Evolutionary conservation across 108 stramenopile genomes (phyloP), one percentile per base, ranked within the genome.

Genomic region (Conticribra weissflogii): DNA sequence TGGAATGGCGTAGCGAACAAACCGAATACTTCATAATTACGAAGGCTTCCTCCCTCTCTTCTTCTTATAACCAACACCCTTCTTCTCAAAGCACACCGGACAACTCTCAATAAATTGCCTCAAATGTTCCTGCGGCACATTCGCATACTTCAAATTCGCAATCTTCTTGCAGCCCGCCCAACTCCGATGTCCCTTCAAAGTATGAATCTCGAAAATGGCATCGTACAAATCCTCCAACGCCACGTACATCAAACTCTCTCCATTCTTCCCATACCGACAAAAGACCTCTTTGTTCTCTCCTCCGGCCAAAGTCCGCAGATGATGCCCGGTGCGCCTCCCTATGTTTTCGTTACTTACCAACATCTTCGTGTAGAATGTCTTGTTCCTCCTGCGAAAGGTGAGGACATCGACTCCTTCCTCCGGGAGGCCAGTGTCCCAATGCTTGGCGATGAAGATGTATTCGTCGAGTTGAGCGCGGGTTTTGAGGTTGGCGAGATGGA

Each of bases 301-400:
- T 19, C 31, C 31, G 22, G 51, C 59, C 34, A 56, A 48, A 24
- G 30, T 28, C 25, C 64, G 32, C 58, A 58, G 53, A 49, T 65
- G 63, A 60, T 74, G 73, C 29, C 73, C 64, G 2, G 73, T 74
- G 5, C 73, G 55, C 48, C 73, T 48, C 22, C 73, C 73, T 30
- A 74, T 64, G 32, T 74, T 74, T 50, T 74, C 73, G 19, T 31
- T 45, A 44, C 64, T 25, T 0, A 60, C 27, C 58, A 64, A 57
- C 73, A 74, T 74, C 34, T 74, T 74, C 16, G 65, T 74, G 65
- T 74, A 74, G 31, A 74, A 74, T 29, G 31, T 15, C 45, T 74
- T 74, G 41, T 66, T 45, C 33, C 53, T 23, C 9, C 73, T 48
- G 29, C 73, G 73, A 53, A 74, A 74, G 18, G 31, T 56, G 64